These are phyloP conservation scores for Mesembryanthemum crystallinum DNA, from an alignment of 148 eudicot genomes.

Conservation along the genomic window DNA sequence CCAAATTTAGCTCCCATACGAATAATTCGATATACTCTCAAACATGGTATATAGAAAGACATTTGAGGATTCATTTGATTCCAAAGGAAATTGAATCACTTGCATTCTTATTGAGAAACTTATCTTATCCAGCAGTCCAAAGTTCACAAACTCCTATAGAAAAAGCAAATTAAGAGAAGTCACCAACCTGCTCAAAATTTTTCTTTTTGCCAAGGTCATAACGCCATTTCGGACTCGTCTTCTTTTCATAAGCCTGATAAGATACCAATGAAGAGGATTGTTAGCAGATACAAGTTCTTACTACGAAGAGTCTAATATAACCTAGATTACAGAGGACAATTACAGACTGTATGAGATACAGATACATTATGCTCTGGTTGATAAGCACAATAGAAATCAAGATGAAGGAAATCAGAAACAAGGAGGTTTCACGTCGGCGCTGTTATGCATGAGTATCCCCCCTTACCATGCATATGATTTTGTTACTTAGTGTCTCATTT, in stretches of 20 bases:
- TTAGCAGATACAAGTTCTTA: neutral
- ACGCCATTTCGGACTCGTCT: constrained; percentile 80
- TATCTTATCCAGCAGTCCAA: neutral
- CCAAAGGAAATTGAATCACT: neutral
- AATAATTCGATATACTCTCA: neutral
- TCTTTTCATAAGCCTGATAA: constrained; percentile 92
- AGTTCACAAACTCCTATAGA: neutral
- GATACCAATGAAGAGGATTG: neutral
- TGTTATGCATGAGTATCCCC: neutral
- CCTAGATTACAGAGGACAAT: constrained; percentile 6
- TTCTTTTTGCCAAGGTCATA: constrained; percentile 90
- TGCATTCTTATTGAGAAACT: neutral
- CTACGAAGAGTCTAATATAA: neutral
- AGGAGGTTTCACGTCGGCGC: neutral
- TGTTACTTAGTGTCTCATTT: neutral
- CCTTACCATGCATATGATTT: too few species aligned
- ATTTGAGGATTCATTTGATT: neutral
- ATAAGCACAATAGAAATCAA: neutral
- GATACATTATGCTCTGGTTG: neutral
- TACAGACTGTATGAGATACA: neutral
- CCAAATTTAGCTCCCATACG: constrained; percentile 3
- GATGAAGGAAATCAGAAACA: neutral
- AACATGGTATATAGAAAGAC: neutral
- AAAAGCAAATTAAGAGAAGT: neutral
- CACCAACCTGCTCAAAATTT: constrained; percentile 87